These are phyloP conservation scores for Cyclanthera cordifolia DNA, from an alignment of 306 rosid genomes.

Conservation along the genomic window DNA sequence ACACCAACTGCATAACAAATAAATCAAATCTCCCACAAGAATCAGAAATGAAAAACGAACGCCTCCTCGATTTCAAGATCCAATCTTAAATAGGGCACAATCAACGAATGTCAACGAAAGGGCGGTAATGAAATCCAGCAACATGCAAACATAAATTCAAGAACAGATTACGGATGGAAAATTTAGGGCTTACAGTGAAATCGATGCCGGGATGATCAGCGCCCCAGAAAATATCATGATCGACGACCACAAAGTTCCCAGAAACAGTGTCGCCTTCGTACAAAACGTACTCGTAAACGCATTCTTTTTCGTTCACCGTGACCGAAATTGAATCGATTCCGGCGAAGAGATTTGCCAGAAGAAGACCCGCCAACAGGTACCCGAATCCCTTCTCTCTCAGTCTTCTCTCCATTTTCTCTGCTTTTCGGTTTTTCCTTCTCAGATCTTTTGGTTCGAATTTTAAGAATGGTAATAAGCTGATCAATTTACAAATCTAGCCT, in stretches of 20 bases:
- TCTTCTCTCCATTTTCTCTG: conserved; percentile 27
- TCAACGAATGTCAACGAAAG: not conserved
- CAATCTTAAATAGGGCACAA: not conserved
- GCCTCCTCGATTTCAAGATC: not conserved
- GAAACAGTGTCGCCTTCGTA: conserved; percentile 74
- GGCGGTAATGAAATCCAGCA: not conserved
- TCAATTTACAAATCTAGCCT: not conserved
- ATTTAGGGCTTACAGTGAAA: conserved; percentile 37
- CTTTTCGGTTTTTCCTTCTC: not conserved
- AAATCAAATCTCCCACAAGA: not conserved
- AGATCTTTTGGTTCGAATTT: not conserved
- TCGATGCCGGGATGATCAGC: conserved; percentile 95
- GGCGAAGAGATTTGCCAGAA: conserved; percentile 34
- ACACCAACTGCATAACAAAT: not conserved
- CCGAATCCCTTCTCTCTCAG: conserved; percentile 22
- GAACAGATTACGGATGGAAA: not conserved
- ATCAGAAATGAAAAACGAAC: not conserved
- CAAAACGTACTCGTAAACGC: conserved; percentile 79
- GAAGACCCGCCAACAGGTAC: conserved; percentile 26
- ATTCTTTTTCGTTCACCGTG: conserved; percentile 74
- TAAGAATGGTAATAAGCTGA: not conserved
- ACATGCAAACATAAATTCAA: not conserved
- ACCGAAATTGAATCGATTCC: conserved; percentile 61
- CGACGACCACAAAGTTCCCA: conserved; percentile 89
- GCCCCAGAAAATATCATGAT: conserved; percentile 90